Conservation (phyloP, 2,329 filamentous ascomycete genomes). For the Colletotrichum sp. region DNA sequence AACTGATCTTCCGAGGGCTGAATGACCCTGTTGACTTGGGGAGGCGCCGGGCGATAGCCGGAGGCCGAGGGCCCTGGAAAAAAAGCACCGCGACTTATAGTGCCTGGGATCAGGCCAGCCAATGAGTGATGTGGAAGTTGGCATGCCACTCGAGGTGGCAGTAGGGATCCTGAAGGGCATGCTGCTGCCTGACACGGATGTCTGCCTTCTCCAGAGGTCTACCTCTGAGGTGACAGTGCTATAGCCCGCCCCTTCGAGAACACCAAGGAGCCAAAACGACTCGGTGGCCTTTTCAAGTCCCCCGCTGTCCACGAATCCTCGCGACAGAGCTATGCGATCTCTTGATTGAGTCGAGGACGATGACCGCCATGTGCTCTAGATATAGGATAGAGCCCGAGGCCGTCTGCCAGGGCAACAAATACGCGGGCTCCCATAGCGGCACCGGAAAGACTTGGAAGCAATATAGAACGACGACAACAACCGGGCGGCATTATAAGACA, state of each 20-base stretch:
- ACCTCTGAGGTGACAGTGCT: background rate
- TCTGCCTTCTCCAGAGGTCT: background rate
- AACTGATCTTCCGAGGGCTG: background rate
- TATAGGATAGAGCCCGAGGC: background rate
- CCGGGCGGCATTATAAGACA: too few species aligned
- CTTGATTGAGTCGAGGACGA: background rate
- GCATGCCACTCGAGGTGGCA: too few species aligned
- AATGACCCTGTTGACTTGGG: background rate
- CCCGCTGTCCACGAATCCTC: background rate
- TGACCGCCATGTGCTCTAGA: background rate
- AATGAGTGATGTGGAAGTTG: accelerated
- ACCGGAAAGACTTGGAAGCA: background rate
- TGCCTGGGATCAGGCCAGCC: background rate
- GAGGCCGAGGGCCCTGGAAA: background rate
- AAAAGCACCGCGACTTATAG: background rate
- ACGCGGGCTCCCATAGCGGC: background rate
- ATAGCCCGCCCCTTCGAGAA: background rate
- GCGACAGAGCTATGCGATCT: background rate
- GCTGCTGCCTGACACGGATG: background rate
- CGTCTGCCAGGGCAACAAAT: background rate
- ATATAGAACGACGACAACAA: background rate
- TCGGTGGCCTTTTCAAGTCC: background rate
- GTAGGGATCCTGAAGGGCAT: too few species aligned
- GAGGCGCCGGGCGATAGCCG: accelerated
- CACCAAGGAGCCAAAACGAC: background rate